These are phyloP conservation scores for Acidomyces sp. DNA, from an alignment of 495 filamentous ascomycete species.

Conservation along the genomic window DNA sequence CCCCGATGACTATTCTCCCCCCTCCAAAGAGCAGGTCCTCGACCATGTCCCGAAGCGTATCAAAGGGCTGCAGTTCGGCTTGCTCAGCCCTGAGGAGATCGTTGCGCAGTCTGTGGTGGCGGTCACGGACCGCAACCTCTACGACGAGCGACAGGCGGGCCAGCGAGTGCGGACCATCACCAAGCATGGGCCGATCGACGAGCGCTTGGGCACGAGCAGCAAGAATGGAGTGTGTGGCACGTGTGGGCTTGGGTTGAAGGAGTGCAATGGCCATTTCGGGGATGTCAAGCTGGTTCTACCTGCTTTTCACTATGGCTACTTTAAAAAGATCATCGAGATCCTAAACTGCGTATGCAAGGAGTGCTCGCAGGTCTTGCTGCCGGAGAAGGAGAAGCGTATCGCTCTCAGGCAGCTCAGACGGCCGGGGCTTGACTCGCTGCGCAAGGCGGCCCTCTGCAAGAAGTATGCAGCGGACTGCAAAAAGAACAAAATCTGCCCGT, in stretches of 20 bases:
- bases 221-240: conserved; percentile 64
- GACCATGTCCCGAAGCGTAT: conserved; percentile 81
- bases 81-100: conserved; percentile 85
- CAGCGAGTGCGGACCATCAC: conserved; percentile 41
- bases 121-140: conserved; percentile 79
- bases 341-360: conserved; percentile 90
- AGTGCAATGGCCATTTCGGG: conserved; percentile 91
- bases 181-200: conserved; percentile 72
- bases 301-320: conserved; percentile 88
- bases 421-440: conserved; percentile 74
- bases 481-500: conserved; percentile 63
- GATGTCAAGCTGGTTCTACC: conserved; percentile 80
- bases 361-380: conserved; percentile 63
- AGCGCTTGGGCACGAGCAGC: conserved; percentile 75
- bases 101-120: conserved; percentile 87
- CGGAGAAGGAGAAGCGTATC: conserved; percentile 55
- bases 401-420: conserved; percentile 67
- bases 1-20: too few relatives aligned
- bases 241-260: conserved; percentile 59
- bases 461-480: conserved; percentile 76
- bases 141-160: conserved; percentile 56
- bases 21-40: conserved; percentile 69
- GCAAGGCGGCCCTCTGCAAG: conserved; percentile 65
- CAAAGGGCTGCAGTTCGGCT: conserved; percentile 84
- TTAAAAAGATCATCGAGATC: conserved; percentile 77